Evolutionary conservation across 768 basidiomycete genomes (phyloP), one percentile per base, ranked within the genome.

Genomic region (Kwoniella sp.): DNA sequence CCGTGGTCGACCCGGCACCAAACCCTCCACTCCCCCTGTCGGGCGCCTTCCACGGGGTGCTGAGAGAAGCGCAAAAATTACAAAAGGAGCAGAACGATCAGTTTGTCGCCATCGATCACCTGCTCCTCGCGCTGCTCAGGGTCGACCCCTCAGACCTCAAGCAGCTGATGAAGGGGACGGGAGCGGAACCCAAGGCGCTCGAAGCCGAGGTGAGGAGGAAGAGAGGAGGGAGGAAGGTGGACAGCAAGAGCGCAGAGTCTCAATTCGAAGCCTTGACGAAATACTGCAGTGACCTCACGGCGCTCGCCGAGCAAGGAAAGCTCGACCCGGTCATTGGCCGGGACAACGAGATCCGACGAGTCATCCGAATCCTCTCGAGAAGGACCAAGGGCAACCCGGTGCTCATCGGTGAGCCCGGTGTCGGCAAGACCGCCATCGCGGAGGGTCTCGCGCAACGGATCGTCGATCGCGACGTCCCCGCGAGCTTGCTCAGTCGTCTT

Each of bases 321-420:
- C 60, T 77, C n/a, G 77, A 77, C 56, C 77, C 77, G 0, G 76
- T 77, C 44, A 76, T 76, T 32, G 76, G 75, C 4, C 52, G 77
- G 57, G 90, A 93, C 70, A 86, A 90, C 60, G 90, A 92, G 71
- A 91, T 95, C 59, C 81, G 90, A 45, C 82, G 90, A 38, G 83
- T 81, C 33, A 80, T 90, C 47, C 85, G 89, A 37, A 88, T 90
- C 60, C 79, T 91, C 28, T 89, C 87, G 60, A 50, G 76, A 27
- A 40, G 92, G 69, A 95, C 90, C 2, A 96, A 96, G 75, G 92
- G 91, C 69, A 95, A 93, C 65, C 90, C 93, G n/a, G 89, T 95
- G 33, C 83, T 96, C 22, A 89, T 98, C 62, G 92, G 91, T 56
- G 89, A 89, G 75, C 75, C 74, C 6, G 77, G 93, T 73, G 90